Conservation (phyloP, 805 yeast species). For the Myxozyma vanderwaltii region DNA sequence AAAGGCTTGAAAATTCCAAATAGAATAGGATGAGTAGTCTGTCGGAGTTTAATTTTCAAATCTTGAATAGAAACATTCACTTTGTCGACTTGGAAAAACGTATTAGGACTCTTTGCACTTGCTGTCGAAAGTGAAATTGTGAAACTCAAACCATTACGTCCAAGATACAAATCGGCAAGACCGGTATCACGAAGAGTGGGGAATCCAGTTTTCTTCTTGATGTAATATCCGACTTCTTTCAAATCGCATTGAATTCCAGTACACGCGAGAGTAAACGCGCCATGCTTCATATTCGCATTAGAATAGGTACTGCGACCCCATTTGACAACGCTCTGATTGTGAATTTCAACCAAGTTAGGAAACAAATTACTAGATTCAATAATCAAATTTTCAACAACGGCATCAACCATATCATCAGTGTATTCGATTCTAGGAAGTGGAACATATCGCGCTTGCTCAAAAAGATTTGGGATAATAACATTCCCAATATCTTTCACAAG, state of each 20-base stretch:
- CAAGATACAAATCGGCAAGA: constrained; percentile 29
- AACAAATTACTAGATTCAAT: constrained; percentile 25
- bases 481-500: constrained; percentile 19
- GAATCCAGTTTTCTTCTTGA: constrained; percentile 27
- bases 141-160: constrained; percentile 21
- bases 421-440: constrained; percentile 34
- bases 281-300: constrained; percentile 2
- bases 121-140: constrained; percentile 20
- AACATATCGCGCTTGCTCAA: constrained; percentile 23
- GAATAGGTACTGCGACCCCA: constrained; percentile 21
- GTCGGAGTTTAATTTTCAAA: constrained; percentile 22
- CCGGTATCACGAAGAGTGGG: constrained; percentile 28
- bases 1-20: constrained; percentile 29
- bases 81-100: constrained; percentile 30
- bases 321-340: constrained; percentile 15
- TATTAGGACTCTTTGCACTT: constrained; percentile 1
- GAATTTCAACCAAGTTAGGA: constrained; percentile 32
- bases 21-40: constrained; percentile 31
- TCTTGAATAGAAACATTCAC: constrained; percentile 27
- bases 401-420: constrained; percentile 24
- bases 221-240: constrained; percentile 27
- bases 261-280: constrained; percentile 12
- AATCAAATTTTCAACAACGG: constrained; percentile 30
- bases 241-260: constrained; percentile 29
- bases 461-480: constrained; percentile 25